Evolutionary conservation across 139 green algal genomes (phyloP).

Genomic region (Micractinium conductrix): DNA sequence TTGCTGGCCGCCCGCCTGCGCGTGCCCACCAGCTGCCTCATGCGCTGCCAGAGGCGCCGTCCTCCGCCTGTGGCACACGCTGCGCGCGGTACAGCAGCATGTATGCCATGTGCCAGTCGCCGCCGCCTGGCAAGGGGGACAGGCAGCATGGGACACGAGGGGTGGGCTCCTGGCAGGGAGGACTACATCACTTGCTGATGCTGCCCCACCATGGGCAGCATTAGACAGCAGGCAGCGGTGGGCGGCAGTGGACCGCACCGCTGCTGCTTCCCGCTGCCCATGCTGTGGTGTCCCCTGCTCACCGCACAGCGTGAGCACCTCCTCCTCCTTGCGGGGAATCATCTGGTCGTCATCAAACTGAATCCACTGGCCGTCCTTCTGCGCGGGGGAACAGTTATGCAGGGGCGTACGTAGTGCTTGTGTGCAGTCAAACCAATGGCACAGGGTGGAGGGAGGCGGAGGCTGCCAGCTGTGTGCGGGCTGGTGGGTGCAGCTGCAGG

Average conservation of each 20-base stretch:
- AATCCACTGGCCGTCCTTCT: conserved; percentile 90
- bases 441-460: neutral
- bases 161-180: no score
- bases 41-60: neutral
- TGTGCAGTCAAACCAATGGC: neutral
- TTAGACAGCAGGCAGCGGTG: neutral
- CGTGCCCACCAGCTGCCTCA: no score
- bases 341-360: conserved; percentile 97
- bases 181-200: no score
- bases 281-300: neutral
- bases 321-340: conserved; percentile 80
- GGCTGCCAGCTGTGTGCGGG: no score
- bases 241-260: no score
- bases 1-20: neutral
- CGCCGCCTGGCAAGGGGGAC: conserved; percentile 67
- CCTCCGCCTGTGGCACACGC: conserved; percentile 49
- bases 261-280: neutral
- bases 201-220: neutral
- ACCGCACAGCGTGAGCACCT: conserved; percentile 85
- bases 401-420: no score
- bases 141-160: neutral
- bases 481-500: neutral
- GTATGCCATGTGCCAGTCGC: conserved; percentile 99
- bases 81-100: conserved; percentile 89
- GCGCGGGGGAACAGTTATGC: no score